A percentile compares a stretch with the other conserved stretches of the same genome.
Conservation (phyloP, 305 asterid genomes). For the Fraxinus platypoda region DNA sequence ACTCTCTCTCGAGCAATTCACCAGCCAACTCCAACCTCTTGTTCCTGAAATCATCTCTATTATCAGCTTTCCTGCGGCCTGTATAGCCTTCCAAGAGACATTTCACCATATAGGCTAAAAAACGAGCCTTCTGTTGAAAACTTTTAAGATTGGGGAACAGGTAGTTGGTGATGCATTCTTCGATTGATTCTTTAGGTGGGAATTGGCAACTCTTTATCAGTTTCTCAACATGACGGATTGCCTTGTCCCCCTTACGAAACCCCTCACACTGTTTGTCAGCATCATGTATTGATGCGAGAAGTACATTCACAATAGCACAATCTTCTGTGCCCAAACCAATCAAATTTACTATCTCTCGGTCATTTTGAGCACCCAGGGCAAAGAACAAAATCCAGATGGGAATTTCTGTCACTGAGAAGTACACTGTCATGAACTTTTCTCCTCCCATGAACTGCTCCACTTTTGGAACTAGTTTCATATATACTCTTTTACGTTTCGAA, state of each 20-base stretch:
- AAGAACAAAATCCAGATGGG: constrained; percentile 87
- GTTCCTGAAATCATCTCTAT: constrained; percentile 84
- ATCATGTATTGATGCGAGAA: constrained; percentile 65
- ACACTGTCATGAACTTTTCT: constrained; percentile 59
- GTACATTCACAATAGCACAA: constrained; percentile 50
- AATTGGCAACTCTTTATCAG: constrained; percentile 51
- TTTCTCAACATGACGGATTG: constrained; percentile 41
- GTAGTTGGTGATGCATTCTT: constrained; percentile 57
- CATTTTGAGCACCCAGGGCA: constrained; percentile 75
- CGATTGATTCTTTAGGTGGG: constrained; percentile 79
- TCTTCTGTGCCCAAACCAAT: constrained; percentile 61
- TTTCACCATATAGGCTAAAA: constrained; percentile 86
- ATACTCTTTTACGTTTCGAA: constrained; percentile 56
- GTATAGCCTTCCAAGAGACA: constrained; percentile 72
- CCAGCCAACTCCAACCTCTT: constrained; percentile 92
- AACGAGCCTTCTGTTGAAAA: constrained; percentile 66
- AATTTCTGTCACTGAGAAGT: constrained; percentile 60
- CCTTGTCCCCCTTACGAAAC: constrained; percentile 55
- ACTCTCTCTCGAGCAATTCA: constrained; percentile 81
- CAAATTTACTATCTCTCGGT: constrained; percentile 64
- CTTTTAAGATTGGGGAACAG: constrained; percentile 65
- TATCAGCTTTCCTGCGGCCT: constrained; percentile 75
- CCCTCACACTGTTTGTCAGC: constrained; percentile 65
- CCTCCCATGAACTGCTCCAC: constrained; percentile 55
- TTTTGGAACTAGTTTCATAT: constrained; percentile 62